phyloP scores from a whole-genome alignment of 2,329 filamentous ascomycete species.

The Penicillium sp. region DNA sequence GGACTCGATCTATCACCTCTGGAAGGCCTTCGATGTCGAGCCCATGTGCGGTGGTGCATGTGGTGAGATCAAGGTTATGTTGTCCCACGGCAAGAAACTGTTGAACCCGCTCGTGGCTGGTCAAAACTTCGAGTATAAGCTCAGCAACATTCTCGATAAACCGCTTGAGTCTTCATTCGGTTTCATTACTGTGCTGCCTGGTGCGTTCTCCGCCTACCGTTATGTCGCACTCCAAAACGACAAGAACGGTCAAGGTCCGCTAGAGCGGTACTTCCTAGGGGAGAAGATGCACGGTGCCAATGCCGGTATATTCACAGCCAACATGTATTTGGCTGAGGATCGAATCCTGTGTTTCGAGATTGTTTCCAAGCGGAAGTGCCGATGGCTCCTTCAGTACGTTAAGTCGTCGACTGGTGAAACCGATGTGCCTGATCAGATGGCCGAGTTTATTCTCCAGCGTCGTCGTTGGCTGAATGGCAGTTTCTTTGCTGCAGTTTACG shows the following conservation, averaged over 20 bases:
- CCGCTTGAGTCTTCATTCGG: slow-evolving; percentile 94
- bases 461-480: slow-evolving; percentile 95
- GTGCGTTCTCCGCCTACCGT: slow-evolving; percentile 96
- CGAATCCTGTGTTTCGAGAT: slow-evolving; percentile 59
- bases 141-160: slow-evolving; percentile 98
- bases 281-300: slow-evolving; percentile 91
- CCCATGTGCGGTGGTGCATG: slow-evolving; percentile 96
- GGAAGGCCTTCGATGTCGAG: slow-evolving; percentile 96
- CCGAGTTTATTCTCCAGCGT: slow-evolving; percentile 89
- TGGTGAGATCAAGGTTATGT: slow-evolving; percentile 98
- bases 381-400: slow-evolving; percentile 96
- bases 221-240: slow-evolving; percentile 93
- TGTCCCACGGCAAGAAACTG: slow-evolving; percentile 75
- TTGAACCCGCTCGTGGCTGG: slow-evolving; percentile 89
- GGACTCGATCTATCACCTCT: slow-evolving; percentile 92
- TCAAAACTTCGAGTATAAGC: slow-evolving; percentile 99
- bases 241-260: slow-evolving; percentile 80
- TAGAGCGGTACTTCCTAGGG: slow-evolving; percentile 94
- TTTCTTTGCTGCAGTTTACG: slow-evolving; percentile 95
- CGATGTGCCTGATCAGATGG: slow-evolving; percentile 87
- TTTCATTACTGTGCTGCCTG: slow-evolving; percentile 91
- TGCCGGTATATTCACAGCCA: slow-evolving; percentile 93
- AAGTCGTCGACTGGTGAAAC: slow-evolving; percentile 96
- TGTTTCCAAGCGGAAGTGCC: slow-evolving; percentile 91
- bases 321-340: slow-evolving; percentile 51